Evolutionary conservation across 2,329 filamentous ascomycete species (phyloP).

Genomic region (Alternaria hordeiaustralica): DNA sequence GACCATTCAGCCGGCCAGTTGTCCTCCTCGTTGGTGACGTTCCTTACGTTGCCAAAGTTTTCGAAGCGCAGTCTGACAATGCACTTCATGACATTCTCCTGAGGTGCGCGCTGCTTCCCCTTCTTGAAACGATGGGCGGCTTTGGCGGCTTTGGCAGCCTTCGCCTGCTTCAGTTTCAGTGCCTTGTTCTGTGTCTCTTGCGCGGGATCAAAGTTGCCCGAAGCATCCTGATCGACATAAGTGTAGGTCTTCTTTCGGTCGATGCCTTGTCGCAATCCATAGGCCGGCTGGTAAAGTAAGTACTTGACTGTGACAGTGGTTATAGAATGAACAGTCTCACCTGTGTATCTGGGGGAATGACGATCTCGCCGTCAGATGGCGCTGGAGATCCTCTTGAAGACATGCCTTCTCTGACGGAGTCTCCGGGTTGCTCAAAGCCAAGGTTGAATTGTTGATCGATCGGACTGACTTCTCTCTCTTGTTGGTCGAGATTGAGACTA

Average conservation of each 20-base stretch:
- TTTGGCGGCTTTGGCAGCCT: constrained; percentile 19
- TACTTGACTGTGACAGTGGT: neutral
- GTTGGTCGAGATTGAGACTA: constrained; percentile 17
- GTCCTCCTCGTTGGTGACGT: constrained; percentile 30
- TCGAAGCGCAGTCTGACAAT: constrained; percentile 26
- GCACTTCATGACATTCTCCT: constrained; percentile 17
- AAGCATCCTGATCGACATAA: constrained; percentile 48
- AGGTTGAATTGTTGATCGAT: neutral
- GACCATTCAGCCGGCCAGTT: constrained; percentile 39
- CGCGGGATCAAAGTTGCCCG: constrained; percentile 46
- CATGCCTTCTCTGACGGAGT: constrained; percentile 8
- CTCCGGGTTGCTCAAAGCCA: constrained; percentile 9
- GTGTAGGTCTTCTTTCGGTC: constrained; percentile 26
- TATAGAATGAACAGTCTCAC: neutral
- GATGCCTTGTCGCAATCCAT: constrained; percentile 33
- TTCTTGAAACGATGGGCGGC: constrained; percentile 12
- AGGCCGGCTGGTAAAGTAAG: constrained; percentile 21
- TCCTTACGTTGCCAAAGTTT: constrained; percentile 25
- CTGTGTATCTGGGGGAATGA: constrained; percentile 19
- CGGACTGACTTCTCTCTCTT: neutral
- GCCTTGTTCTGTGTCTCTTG: constrained; percentile 16
- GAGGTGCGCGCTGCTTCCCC: neutral
- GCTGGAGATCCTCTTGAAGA: constrained; percentile 12
- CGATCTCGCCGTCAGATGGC: constrained; percentile 15
- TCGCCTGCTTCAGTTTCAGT: constrained; percentile 11